Base-by-base conservation (phyloP, 1,284 basidiomycete species). In the Schizophyllum amplum region DNA sequence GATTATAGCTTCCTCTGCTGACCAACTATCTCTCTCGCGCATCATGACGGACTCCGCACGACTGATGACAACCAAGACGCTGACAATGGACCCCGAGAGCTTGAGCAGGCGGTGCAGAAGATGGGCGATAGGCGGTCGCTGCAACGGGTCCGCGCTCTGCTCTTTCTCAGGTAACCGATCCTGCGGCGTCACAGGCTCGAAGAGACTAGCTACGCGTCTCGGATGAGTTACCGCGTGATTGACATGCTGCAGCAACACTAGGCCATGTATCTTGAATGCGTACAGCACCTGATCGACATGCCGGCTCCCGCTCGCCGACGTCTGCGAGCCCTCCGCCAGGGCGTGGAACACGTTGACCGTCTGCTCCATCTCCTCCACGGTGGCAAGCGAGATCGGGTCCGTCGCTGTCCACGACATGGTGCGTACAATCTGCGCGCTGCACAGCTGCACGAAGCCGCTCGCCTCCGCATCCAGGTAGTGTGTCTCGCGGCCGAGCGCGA, bases 171-270 rank as follows among this genome's bases (percentile, higher is more conserved):
- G 72, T 0, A 71, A 67, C 47, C 84, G 78, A 62, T 95, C 92
- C n/a, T 89, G 88, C 1, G 78, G 68, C 0, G 87, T 87, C n/a
- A 89, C 75, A 2, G 91, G 87, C 60, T 94, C 91, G 59, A 96
- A 76, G 47, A 93, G 75, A 57, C 84, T 86, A 0, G 86, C 82
- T 21, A 97, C 80, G 63, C 92, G 87, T 64, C 93, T 89, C 5
- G 95, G 94, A 71, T 97, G 94, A 1, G 91, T 88, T 55, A 96
- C 77, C 0, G 92, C 90, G 64, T 94, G 94, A 67, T 93, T 93
- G 57, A 96, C 71, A 60, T 94, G 89, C 66, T 93, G 91, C 0
- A 98, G 74, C n/a, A 95, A 79, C 42, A 81, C 72, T 20, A 94
- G 73, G 0, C 84, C 84, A 57, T 81, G 82, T 1, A 75, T 74